Evolutionary conservation across 2,329 filamentous ascomycete species (phyloP).

Genomic region (Cytospora schulzeri): DNA sequence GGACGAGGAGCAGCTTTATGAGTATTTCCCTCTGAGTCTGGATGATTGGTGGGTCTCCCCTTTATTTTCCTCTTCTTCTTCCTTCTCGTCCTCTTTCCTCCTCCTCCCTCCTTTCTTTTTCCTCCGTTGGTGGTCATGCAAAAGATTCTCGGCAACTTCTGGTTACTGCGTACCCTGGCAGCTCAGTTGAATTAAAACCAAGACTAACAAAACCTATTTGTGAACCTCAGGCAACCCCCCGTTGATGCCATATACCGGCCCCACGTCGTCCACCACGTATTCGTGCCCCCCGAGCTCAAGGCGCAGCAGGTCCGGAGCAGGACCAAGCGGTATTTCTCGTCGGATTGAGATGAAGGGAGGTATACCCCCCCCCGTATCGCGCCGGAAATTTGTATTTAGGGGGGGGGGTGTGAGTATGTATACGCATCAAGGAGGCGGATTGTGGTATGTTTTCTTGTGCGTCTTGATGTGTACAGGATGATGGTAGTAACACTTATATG

Average conservation of each 20-base stretch:
- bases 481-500: background rate
- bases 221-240: conserved; percentile 83
- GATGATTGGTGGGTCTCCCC: conserved; percentile 71
- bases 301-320: conserved; percentile 67
- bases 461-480: background rate
- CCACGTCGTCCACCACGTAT: conserved; percentile 90
- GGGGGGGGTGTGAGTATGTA: background rate
- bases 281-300: conserved; percentile 69
- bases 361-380: too few relatives aligned
- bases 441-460: background rate
- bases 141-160: background rate
- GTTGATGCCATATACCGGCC: conserved; percentile 89
- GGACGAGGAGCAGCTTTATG: conserved; percentile 82
- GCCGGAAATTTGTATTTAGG: background rate
- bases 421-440: background rate
- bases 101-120: too few relatives aligned
- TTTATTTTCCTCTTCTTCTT: background rate
- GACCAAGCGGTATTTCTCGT: conserved; percentile 72
- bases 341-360: conserved; percentile 54
- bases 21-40: conserved; percentile 89
- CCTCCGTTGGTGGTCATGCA: background rate
- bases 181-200: too few relatives aligned
- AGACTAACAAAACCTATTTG: too few relatives aligned
- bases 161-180: background rate
- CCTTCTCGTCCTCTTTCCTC: background rate